These are phyloP conservation scores for Musa schizocarpa DNA, from an alignment of 176 grass and related monocot species.

Conservation along the genomic window DNA sequence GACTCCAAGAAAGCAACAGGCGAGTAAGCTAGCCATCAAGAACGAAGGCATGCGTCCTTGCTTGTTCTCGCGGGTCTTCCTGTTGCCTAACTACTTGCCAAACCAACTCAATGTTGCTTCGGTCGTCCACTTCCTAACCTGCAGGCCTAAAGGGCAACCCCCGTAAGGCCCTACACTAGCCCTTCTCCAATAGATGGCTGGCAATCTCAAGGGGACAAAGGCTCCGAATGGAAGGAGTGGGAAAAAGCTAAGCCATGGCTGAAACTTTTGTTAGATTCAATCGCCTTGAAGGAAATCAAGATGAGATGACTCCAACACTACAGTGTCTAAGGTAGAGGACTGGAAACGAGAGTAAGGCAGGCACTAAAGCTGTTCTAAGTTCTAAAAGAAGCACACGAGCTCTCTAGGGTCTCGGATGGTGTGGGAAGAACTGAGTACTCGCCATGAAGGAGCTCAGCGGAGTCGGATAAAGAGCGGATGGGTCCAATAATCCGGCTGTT, in stretches of 20 bases:
- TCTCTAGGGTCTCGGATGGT: conserved; percentile 73
- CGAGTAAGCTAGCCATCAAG: no score
- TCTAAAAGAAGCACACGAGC: no score
- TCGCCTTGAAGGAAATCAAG: not conserved
- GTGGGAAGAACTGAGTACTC: conserved; percentile 93
- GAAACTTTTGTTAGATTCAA: not conserved
- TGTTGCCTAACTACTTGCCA: not conserved
- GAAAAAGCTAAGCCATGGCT: not conserved
- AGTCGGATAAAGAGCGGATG: conserved; percentile 64
- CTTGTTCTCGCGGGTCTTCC: not conserved
- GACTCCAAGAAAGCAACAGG: no score
- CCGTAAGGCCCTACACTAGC: no score
- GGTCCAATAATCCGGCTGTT: conserved; percentile 54
- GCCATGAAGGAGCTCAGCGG: conserved; percentile 80
- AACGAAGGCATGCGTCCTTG: no score
- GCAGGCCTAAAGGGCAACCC: no score
- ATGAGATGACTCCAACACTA: not conserved
- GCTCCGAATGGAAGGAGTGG: not conserved
- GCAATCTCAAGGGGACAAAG: not conserved
- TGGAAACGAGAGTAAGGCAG: not conserved
- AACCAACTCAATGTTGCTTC: no score
- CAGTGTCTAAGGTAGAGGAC: not conserved
- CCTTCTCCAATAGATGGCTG: not conserved
- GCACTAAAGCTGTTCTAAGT: no score
- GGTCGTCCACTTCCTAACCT: no score